Evolutionary conservation across 768 basidiomycete species (phyloP), one percentile per base, ranked within the genome.

Genomic region (Hemileccinum impolitum): DNA sequence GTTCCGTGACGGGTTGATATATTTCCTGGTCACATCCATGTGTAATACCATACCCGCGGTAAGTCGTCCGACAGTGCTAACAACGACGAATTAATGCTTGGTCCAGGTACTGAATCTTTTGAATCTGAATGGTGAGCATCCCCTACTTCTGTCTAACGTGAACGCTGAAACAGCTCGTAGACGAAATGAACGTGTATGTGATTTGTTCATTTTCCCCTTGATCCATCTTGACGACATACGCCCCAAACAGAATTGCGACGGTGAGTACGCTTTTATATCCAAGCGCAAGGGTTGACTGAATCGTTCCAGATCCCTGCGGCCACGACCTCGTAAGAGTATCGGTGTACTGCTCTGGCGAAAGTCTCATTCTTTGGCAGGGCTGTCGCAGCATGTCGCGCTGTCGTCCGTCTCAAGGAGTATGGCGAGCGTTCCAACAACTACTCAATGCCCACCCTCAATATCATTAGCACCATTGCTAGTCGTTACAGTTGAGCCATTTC

Each of bases 1-100:
- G 43, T 85, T 87, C 68, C 74, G 77, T n/a, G 85, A 87, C 56
- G 86, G 87, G 17, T 69, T 89, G 39, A 78, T 85, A 6, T 87
- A 82, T 60, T 87, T 87, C 58, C 50, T 85, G 23, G 69, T 84
- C 35, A 78, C 84, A 1, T 86, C 84, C 53, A 71, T 78, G 14
- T 82, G 76, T 45, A 87, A 87, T 54, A 77, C 78, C 50, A 71
- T 85, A 43, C 85, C 85, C 31, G 86, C 87, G 18, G 83, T 84
- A 62, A 55, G 80, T 48, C 30, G 19, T 34, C 38, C 23, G 28
- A 46, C 44, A 13, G 15, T 11, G 44, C 28, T 19, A 47, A 49
- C 37, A 21, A 43, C 17, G 8, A 23, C 7, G 32, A 17, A 13
- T 30, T 52, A 2, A 63, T 1, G 19, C 1, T 45, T n/a, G 21